Base-by-base conservation (phyloP, 202 grass and related monocot species). In the Musa balbisiana region DNA sequence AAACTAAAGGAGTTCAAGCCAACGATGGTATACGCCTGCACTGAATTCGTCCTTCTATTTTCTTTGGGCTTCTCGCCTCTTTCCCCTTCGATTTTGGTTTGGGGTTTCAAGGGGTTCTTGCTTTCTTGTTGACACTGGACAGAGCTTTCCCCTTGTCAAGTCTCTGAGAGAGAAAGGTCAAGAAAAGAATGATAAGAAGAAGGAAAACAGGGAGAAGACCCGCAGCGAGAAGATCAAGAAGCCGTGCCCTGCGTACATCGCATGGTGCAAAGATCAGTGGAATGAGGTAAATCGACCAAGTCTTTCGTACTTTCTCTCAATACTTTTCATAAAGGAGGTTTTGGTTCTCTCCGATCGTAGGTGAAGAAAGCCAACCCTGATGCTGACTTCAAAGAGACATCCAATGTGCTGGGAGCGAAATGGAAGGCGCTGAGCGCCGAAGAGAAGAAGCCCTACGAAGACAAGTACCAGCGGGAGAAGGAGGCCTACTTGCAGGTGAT, bases 241-340 rank as follows among this genome's bases (percentile, higher is more conserved):
- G 82, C 83, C 87, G 0, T 86, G 81, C 17, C 62, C 94, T 0
- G 88, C 94, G 0, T 98, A 94, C 54, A 58, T 84, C 55, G 85
- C 91, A 21, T 94, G 94, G 88, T 85, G 82, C 59, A 98, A 91
- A 69, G 91, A 98, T 53, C 88, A 94, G 78, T 98, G 91, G 94
- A 81, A 76, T 2, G 81, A 92, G 81, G 93, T 97, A 73, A 66
- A n/a, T 43, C 49, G 19, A 43, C 27, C 17, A 43, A 25, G 25
- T 3, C 25, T 12, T 13, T 26, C 33, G 33, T 5, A 4, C 25
- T 65, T 22, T 65, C 21, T 12, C 25, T 27, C 63, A 1, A 27
- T 0, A 14, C 12, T 3, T 22, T 65, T 11, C 27, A 43, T 43
- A 12, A 65, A 12, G 2, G 21, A 25, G 12, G 21, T 65, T 23